These are phyloP conservation scores for Rhynchosporium agropyri DNA, from an alignment of 2,329 filamentous ascomycete species.

Conservation along the genomic window DNA sequence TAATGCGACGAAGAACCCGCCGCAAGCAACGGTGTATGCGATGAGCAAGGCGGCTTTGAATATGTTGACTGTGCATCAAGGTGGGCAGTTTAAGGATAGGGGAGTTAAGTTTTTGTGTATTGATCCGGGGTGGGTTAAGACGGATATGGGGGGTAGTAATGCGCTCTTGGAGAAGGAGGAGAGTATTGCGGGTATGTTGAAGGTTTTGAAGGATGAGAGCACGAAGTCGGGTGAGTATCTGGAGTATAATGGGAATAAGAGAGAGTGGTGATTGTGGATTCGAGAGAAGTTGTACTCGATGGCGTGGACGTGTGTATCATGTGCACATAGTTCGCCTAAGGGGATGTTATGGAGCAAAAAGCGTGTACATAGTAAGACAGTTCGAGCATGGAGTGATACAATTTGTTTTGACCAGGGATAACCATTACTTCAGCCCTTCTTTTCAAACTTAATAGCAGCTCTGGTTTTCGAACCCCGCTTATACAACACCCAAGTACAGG, in stretches of 20 bases:
- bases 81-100: slow-evolving; percentile 8
- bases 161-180: slow-evolving; percentile 20
- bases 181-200: slow-evolving; percentile 21
- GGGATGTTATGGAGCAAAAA: neutral
- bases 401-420: neutral
- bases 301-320: neutral
- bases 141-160: slow-evolving; percentile 21
- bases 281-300: neutral
- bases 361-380: neutral
- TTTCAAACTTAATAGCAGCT: slow-evolving; percentile 10
- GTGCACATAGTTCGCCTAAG: neutral
- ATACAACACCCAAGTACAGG: slow-evolving; percentile 48
- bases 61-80: slow-evolving; percentile 28
- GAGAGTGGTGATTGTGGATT: neutral
- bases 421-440: neutral
- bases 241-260: slow-evolving; percentile 5
- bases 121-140: slow-evolving; percentile 26
- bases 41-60: slow-evolving; percentile 32
- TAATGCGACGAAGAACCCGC: slow-evolving; percentile 2
- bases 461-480: slow-evolving; percentile 38
- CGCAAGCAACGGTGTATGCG: slow-evolving; percentile 23
- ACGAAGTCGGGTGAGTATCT: slow-evolving; percentile 10
- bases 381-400: neutral
- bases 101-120: slow-evolving; percentile 16
- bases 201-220: slow-evolving; percentile 8